phyloP scores from a whole-genome alignment of 148 eudicot species.

The Camellia sinensis region DNA sequence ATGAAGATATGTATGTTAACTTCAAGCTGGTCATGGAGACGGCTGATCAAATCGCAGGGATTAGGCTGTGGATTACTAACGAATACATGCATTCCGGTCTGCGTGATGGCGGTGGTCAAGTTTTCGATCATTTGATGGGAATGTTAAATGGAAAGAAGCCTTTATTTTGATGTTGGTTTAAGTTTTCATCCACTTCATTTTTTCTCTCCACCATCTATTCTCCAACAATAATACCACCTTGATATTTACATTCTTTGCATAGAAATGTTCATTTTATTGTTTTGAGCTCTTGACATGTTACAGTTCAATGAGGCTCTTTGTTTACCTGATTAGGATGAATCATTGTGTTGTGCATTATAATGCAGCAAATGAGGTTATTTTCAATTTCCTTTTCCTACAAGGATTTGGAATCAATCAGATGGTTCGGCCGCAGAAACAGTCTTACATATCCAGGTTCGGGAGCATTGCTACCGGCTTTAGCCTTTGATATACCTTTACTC shows the following conservation, averaged over 20 bases:
- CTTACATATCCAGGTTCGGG: too few relatives aligned
- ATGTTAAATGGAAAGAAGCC: constrained; percentile 90
- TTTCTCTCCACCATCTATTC: background rate
- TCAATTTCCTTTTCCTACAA: too few relatives aligned
- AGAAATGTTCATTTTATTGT: background rate
- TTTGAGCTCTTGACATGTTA: background rate
- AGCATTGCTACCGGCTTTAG: too few relatives aligned
- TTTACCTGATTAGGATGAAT: background rate
- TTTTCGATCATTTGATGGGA: constrained; percentile 69
- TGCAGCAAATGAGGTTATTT: too few relatives aligned
- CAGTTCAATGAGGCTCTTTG: background rate
- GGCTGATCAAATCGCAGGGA: constrained; percentile 67
- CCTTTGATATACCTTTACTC: too few relatives aligned
- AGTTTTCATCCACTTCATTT: background rate
- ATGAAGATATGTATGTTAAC: constrained; percentile 93
- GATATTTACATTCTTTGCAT: too few relatives aligned
- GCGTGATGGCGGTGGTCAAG: constrained; percentile 61
- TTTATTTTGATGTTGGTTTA: constrained; percentile 40
- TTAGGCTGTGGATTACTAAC: constrained; percentile 82
- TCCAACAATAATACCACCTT: too few relatives aligned
- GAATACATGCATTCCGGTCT: constrained; percentile 98
- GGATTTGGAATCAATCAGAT: too few relatives aligned
- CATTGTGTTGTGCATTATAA: too few relatives aligned
- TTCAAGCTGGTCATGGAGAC: constrained; percentile 75
- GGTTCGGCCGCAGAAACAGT: too few relatives aligned